A percentile compares a stretch with the other conserved stretches of the same genome.
Conservation (phyloP, 1,139 yeast genomes). For the Candida tropicalis region DNA sequence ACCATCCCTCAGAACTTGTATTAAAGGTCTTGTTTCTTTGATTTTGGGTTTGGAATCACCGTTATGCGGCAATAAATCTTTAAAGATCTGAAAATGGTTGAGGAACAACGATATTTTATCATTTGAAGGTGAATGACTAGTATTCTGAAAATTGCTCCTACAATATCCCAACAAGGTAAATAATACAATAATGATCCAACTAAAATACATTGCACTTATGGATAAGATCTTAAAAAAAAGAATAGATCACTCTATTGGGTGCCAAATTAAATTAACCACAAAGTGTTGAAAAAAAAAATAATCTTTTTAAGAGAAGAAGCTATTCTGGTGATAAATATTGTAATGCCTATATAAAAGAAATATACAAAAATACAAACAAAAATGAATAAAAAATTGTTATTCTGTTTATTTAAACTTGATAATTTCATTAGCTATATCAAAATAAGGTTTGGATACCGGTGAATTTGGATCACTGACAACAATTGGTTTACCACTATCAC, state of each 20-base stretch:
- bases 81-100: slow-evolving; percentile 11
- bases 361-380: not conserved
- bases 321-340: not conserved
- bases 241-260: not conserved
- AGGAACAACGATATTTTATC: slow-evolving; percentile 8
- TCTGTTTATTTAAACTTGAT: slow-evolving; percentile 13
- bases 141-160: not conserved
- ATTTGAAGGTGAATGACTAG: slow-evolving; percentile 1
- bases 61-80: slow-evolving; percentile 11
- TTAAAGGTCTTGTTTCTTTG: slow-evolving; percentile 13
- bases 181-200: not conserved
- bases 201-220: slow-evolving; percentile 1
- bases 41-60: slow-evolving; percentile 2
- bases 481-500: slow-evolving; percentile 70
- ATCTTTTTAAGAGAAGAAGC: no score
- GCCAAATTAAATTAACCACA: not conserved
- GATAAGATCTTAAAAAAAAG: not conserved
- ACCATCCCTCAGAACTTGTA: slow-evolving; percentile 14
- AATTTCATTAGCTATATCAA: slow-evolving; percentile 44
- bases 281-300: not conserved
- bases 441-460: slow-evolving; percentile 38
- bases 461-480: slow-evolving; percentile 50
- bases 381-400: slow-evolving; percentile 4
- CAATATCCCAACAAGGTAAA: not conserved
- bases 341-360: not conserved